phyloP scores from a whole-genome alignment of 345 rosid species.

The Draba incana region DNA sequence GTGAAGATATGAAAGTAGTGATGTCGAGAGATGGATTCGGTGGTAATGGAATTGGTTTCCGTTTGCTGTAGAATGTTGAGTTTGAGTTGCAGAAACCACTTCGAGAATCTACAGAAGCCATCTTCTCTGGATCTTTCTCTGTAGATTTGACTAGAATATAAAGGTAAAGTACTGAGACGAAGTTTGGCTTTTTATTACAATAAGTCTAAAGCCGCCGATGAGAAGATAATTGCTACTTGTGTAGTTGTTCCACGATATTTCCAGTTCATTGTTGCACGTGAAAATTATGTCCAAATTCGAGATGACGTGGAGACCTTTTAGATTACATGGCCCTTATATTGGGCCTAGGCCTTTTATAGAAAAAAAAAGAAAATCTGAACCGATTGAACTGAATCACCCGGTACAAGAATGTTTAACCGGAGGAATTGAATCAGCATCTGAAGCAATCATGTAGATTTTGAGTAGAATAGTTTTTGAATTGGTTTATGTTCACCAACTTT shows the following conservation, averaged over 20 bases:
- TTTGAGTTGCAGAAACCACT: constrained; percentile 71
- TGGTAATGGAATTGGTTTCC: constrained; percentile 62
- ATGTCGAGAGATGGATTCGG: constrained; percentile 59
- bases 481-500: no score
- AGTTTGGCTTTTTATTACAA: constrained; percentile 20
- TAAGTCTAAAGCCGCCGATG: neutral
- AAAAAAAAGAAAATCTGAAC: neutral
- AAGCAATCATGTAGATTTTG: no score
- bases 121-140: constrained; percentile 6
- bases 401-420: neutral
- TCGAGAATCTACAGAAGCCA: constrained; percentile 36
- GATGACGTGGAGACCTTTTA: neutral
- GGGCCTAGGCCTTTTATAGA: neutral
- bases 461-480: no score
- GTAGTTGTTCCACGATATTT: constrained; percentile 14
- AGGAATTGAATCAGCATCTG: no score
- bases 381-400: neutral
- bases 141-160: neutral
- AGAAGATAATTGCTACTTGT: no score
- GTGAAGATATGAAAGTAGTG: constrained; percentile 82
- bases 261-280: constrained; percentile 26
- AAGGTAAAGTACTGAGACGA: neutral
- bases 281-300: no score
- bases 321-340: neutral
- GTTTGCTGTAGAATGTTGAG: constrained; percentile 71